These are phyloP conservation scores for Globisporangium rhizosaccharum DNA, from an alignment of 352 stramenopile species.

Conservation along the genomic window DNA sequence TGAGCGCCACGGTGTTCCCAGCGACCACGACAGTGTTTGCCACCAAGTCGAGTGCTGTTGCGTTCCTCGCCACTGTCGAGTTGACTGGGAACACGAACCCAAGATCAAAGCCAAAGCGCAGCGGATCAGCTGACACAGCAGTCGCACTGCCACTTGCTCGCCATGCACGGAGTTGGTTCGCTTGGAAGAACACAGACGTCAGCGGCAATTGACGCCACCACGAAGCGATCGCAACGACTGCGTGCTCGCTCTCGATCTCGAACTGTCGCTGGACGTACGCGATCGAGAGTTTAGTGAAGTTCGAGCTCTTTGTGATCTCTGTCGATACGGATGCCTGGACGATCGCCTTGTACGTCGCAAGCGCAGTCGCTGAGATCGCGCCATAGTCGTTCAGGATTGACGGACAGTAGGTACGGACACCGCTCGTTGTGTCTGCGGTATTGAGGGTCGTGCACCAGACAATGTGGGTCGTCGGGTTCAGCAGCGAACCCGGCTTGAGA, in stretches of 20 bases:
- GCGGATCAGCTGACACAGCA: conserved; percentile 20
- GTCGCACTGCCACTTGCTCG: conserved; percentile 5
- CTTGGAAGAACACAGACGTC: conserved; percentile 42
- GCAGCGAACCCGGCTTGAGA: conserved; percentile 24
- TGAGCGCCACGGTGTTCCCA: conserved; percentile 8
- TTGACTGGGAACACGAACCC: conserved; percentile 32
- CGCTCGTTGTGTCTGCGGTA: neutral
- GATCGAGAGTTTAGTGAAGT: conserved; percentile 35
- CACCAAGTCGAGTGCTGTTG: conserved; percentile 22
- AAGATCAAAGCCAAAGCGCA: conserved; percentile 43
- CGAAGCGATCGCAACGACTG: conserved; percentile 18
- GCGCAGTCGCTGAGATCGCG: conserved; percentile 13
- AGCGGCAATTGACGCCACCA: conserved; percentile 39
- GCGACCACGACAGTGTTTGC: conserved; percentile 23
- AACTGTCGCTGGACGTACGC: conserved; percentile 31
- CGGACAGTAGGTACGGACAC: conserved; percentile 11
- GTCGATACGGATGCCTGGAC: conserved; percentile 24
- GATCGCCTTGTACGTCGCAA: conserved; percentile 23
- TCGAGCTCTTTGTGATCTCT: conserved; percentile 22
- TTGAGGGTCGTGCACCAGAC: conserved; percentile 39
- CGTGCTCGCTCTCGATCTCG: conserved; percentile 19
- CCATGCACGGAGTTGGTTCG: conserved; percentile 35
- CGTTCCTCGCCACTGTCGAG: conserved; percentile 17
- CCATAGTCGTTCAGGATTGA: conserved; percentile 43
- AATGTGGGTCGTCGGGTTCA: conserved; percentile 36